Conservation (phyloP, 345 rosid genomes). For the Corymbia maculata region DNA sequence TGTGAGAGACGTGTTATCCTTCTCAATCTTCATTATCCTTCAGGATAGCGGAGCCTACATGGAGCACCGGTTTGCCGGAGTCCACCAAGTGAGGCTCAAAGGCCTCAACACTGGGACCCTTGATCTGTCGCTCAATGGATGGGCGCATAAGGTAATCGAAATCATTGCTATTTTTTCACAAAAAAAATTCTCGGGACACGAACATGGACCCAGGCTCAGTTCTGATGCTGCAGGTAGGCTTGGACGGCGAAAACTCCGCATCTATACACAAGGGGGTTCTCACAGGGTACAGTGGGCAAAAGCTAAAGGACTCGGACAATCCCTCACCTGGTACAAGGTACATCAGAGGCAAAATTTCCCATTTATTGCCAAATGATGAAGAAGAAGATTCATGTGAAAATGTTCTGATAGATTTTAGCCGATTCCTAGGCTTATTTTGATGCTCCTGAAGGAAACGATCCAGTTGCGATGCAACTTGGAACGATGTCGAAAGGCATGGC, state of each 20-base stretch:
- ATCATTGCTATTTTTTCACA: background rate
- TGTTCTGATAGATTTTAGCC: background rate
- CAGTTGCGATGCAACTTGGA: conserved; percentile 16
- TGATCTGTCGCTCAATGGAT: conserved; percentile 26
- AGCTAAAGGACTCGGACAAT: conserved; percentile 4
- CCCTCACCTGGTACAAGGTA: conserved; percentile 45
- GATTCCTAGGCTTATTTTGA: conserved; percentile 16
- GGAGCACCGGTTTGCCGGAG: conserved; percentile 33
- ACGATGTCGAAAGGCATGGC: conserved; percentile 41
- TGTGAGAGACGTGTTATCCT: background rate
- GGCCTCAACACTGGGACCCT: conserved; percentile 42
- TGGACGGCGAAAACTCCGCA: conserved; percentile 18
- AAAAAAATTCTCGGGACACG: background rate
- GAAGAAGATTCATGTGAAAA: background rate
- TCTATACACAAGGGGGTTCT: conserved; percentile 16
- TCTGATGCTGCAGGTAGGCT: conserved; percentile 15
- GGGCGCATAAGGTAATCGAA: conserved; percentile 36
- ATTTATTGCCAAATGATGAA: background rate
- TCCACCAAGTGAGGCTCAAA: conserved; percentile 15
- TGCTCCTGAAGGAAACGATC: conserved; percentile 29
- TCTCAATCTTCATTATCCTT: background rate
- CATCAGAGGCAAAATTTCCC: background rate
- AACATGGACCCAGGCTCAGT: background rate
- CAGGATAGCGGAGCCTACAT: conserved; percentile 38
- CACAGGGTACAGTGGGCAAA: conserved; percentile 17